Conservation (phyloP, 331 rosid species). For the Erythrophleum ivorense region DNA sequence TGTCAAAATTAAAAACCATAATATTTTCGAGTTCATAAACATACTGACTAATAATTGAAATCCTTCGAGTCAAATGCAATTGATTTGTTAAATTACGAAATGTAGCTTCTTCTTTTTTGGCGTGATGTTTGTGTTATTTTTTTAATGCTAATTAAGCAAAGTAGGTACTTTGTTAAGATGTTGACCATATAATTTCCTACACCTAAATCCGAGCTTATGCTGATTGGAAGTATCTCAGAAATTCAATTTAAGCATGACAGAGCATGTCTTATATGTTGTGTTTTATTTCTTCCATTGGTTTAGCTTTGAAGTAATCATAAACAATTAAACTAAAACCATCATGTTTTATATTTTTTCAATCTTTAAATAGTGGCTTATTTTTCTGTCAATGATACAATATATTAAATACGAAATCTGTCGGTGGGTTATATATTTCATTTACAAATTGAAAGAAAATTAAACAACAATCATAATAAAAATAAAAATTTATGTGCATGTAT, state of each 20-base stretch:
- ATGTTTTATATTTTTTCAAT: not conserved
- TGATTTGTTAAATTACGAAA: no score
- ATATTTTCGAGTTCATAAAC: no score
- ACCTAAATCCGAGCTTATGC: slow-evolving; percentile 19
- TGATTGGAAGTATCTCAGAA: slow-evolving; percentile 29
- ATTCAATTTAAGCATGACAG: slow-evolving; percentile 16
- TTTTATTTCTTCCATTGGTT: not conserved
- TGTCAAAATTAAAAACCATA: no score
- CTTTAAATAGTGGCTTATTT: not conserved
- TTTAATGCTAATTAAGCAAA: not conserved
- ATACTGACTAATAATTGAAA: no score
- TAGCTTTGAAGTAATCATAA: not conserved
- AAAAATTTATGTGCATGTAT: not conserved
- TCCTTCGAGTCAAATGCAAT: no score
- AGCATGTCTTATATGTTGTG: not conserved
- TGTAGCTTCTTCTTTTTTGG: no score
- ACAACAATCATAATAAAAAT: not conserved
- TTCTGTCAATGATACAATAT: not conserved
- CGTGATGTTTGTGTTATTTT: not conserved
- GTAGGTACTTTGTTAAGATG: slow-evolving; percentile 32
- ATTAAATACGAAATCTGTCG: not conserved
- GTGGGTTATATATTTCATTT: not conserved
- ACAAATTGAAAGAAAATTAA: not conserved
- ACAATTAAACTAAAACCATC: not conserved
- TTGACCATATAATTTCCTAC: slow-evolving; percentile 31